Conservation (phyloP, 2,329 filamentous ascomycete species). For the Thelonectria olida region DNA sequence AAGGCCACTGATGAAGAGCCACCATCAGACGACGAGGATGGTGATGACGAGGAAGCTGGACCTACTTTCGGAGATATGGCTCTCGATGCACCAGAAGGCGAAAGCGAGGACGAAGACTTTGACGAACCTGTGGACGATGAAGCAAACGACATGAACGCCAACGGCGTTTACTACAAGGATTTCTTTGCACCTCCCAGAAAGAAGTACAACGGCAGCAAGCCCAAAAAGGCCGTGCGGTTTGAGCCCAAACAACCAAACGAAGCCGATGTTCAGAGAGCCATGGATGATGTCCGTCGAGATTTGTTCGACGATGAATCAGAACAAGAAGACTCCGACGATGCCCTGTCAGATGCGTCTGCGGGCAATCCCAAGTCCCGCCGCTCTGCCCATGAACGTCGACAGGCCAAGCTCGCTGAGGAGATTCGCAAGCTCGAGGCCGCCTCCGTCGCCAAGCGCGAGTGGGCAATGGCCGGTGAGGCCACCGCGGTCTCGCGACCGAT, state of each 20-base stretch:
- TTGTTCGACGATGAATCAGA: conserved; percentile 85
- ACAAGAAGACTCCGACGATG: conserved; percentile 70
- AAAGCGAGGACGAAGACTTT: conserved; percentile 69
- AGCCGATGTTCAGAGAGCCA: conserved; percentile 80
- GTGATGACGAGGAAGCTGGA: conserved; percentile 77
- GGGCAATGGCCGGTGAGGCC: conserved; percentile 91
- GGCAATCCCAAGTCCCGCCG: conserved; percentile 76
- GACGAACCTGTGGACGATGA: conserved; percentile 64
- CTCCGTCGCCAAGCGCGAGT: conserved; percentile 88
- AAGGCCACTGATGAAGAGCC: conserved; percentile 42
- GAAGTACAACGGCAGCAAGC: conserved; percentile 67
- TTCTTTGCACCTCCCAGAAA: conserved; percentile 90
- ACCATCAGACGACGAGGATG: conserved; percentile 54
- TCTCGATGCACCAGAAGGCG: conserved; percentile 77
- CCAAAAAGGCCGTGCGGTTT: conserved; percentile 51
- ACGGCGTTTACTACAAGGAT: conserved; percentile 89
- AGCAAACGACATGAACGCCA: conserved; percentile 76
- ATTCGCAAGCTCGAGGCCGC: conserved; percentile 91
- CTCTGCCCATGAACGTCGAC: conserved; percentile 86
- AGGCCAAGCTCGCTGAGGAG: conserved; percentile 86
- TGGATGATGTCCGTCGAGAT: conserved; percentile 87
- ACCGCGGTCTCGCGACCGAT: conserved; percentile 81
- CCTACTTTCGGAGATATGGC: conserved; percentile 86
- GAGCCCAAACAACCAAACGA: conserved; percentile 60
- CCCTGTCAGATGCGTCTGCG: conserved; percentile 71